These are phyloP conservation scores for Paratrypanosoma confusum DNA, from an alignment of 208 protist species.

Conservation along the genomic window DNA sequence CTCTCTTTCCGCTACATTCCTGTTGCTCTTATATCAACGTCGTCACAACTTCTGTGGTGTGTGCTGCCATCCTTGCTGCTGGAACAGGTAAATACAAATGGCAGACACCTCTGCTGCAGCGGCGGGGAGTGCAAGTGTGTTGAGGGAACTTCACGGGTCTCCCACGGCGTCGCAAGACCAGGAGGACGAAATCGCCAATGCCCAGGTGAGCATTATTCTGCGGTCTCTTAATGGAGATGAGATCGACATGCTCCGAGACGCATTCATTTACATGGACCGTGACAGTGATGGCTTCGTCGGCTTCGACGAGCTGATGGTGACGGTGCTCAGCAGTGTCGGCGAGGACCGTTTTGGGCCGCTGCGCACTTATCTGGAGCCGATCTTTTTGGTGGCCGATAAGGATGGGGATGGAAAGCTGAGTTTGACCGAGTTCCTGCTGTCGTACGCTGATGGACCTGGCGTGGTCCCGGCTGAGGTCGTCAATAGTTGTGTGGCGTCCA, in stretches of 20 bases:
- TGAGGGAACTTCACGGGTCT: too few species aligned
- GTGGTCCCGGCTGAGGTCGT: slow-evolving; percentile 81
- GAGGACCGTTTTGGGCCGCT: slow-evolving; percentile 37
- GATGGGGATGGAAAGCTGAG: slow-evolving; percentile 51
- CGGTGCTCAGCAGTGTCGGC: slow-evolving; percentile 30
- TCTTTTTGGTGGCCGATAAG: slow-evolving; percentile 71
- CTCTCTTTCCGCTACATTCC: too few species aligned
- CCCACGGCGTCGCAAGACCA: too few species aligned
- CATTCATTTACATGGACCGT: slow-evolving; percentile 79
- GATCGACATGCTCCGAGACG: slow-evolving; percentile 78
- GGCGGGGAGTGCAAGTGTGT: too few species aligned
- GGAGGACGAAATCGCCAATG: slow-evolving; percentile 1
- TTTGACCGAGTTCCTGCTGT: slow-evolving; percentile 63
- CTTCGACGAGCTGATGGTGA: slow-evolving; percentile 34
- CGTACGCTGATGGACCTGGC: slow-evolving; percentile 60
- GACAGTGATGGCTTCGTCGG: slow-evolving; percentile 71
- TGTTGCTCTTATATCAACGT: too few species aligned
- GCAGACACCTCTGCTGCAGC: too few species aligned
- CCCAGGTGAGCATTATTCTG: slow-evolving; percentile 20
- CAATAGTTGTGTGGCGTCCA: slow-evolving; percentile 55
- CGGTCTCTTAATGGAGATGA: slow-evolving; percentile 55
- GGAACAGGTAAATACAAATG: too few species aligned
- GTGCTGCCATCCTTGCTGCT: too few species aligned
- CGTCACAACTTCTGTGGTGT: too few species aligned
- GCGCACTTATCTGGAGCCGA: slow-evolving; percentile 40